Percentiles rank a stretch among this genome's conserved stretches.
These are phyloP conservation scores for Ceratocystis variospora DNA, from an alignment of 2,329 filamentous ascomycete genomes.

Conservation along the genomic window DNA sequence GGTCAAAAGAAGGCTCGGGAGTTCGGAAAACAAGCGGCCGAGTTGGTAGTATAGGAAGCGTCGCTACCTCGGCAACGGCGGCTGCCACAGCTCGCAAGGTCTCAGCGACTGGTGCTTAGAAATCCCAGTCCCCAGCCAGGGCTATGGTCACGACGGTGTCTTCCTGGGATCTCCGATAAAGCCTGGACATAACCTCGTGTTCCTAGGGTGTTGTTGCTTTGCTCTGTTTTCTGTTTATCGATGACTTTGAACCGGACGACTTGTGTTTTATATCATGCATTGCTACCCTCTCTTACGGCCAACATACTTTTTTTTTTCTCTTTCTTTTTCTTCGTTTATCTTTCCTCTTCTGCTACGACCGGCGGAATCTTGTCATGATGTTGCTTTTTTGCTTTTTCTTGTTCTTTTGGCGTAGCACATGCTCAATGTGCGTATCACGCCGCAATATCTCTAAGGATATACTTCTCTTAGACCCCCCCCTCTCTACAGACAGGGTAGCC, in stretches of 20 bases:
- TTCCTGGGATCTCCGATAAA: slow-evolving; percentile 21
- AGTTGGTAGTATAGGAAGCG: slow-evolving; percentile 42
- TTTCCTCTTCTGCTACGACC: background rate
- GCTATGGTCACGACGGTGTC: slow-evolving; percentile 20
- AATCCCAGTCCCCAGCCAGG: slow-evolving; percentile 19
- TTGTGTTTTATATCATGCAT: slow-evolving; percentile 17
- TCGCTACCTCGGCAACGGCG: slow-evolving; percentile 25
- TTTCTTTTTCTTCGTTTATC: background rate
- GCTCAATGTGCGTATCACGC: too few species aligned
- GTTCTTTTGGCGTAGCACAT: background rate
- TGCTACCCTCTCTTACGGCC: slow-evolving; percentile 11
- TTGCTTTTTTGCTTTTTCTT: background rate
- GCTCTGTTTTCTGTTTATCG: slow-evolving; percentile 1
- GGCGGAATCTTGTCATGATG: slow-evolving; percentile 6
- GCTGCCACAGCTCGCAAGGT: slow-evolving; percentile 40
- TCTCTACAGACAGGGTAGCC: too few species aligned
- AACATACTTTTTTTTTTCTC: background rate
- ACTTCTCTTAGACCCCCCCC: too few species aligned
- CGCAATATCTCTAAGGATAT: too few species aligned
- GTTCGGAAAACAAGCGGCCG: slow-evolving; percentile 54
- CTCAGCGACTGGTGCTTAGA: slow-evolving; percentile 31
- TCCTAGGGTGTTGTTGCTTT: background rate
- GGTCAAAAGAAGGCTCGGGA: slow-evolving; percentile 38
- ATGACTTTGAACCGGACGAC: slow-evolving; percentile 15
- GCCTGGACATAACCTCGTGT: background rate